A percentile compares a stretch with the other conserved stretches of the same genome.
Conservation (phyloP, 805 yeast species). For the Dipodascus geniculatus region DNA sequence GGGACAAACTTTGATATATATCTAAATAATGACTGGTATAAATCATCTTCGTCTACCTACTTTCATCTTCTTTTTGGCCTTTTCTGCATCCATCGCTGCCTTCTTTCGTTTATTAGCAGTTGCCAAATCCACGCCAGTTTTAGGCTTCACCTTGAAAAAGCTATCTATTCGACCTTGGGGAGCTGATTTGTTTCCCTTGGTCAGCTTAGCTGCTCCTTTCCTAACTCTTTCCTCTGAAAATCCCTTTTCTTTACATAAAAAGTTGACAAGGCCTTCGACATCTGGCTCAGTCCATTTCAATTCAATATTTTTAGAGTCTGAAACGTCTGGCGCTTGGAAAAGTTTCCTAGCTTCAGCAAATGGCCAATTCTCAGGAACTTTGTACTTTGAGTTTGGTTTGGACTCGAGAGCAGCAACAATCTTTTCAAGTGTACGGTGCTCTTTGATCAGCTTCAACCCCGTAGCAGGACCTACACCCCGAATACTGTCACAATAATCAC, state of each 20-base stretch:
- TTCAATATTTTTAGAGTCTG: constrained; percentile 45
- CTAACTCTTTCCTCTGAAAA: constrained; percentile 87
- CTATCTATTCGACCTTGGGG: constrained; percentile 90
- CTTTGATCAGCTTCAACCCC: constrained; percentile 77
- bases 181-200: constrained; percentile 72
- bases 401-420: constrained; percentile 51
- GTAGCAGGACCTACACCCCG: constrained; percentile 95
- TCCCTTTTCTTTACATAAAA: constrained; percentile 77
- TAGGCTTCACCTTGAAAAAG: constrained; percentile 51
- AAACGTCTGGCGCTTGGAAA: constrained; percentile 73
- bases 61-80: constrained; percentile 8
- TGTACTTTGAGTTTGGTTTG: constrained; percentile 48
- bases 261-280: constrained; percentile 69
- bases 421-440: constrained; percentile 70
- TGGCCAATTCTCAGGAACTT: constrained; percentile 93
- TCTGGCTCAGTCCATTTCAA: constrained; percentile 88
- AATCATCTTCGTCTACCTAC: not conserved
- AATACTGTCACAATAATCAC: constrained; percentile 95
- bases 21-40: not conserved
- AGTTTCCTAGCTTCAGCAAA: constrained; percentile 76
- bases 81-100: constrained; percentile 9
- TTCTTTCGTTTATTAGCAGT: constrained; percentile 12
- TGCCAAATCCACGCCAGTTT: constrained; percentile 3
- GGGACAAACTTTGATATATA: not conserved
- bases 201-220: constrained; percentile 74